phyloP scores from a whole-genome alignment of 352 stramenopile species.

The Peronospora tabacina region DNA sequence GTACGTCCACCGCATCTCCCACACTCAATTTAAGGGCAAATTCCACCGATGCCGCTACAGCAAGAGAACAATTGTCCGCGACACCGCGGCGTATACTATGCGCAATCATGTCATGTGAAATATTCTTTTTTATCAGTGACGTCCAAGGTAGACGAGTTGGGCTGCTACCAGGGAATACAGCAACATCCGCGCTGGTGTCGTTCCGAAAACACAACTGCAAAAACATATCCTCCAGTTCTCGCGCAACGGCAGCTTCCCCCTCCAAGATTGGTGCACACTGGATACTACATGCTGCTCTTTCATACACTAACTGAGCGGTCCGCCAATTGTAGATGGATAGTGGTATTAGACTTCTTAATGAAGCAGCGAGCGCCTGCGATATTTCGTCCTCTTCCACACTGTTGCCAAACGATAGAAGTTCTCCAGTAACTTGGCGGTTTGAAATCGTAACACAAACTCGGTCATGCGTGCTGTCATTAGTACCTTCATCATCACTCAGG shows the following conservation, averaged over 20 bases:
- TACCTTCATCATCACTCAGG: conserved; percentile 21
- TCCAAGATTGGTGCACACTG: conserved; percentile 47
- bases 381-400: conserved; percentile 76
- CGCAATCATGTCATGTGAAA: conserved; percentile 42
- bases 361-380: conserved; percentile 40
- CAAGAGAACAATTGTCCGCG: conserved; percentile 29
- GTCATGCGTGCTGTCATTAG: conserved; percentile 9
- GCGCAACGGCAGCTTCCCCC: conserved; percentile 31
- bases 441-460: conserved; percentile 12
- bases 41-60: conserved; percentile 58
- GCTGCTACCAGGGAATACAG: conserved; percentile 5
- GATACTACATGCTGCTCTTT: conserved; percentile 45
- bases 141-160: conserved; percentile 16
- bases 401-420: conserved; percentile 39
- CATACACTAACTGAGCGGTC: conserved; percentile 46
- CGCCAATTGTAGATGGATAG: conserved; percentile 71
- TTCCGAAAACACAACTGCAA: conserved; percentile 38
- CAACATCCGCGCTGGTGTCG: conserved; percentile 10
- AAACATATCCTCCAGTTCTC: conserved; percentile 54
- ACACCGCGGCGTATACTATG: conserved; percentile 36
- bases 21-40: conserved; percentile 46
- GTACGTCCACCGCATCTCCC: conserved; percentile 67
- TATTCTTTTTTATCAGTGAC: conserved; percentile 36
- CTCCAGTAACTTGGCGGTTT: conserved; percentile 23
- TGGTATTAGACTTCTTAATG: conserved; percentile 43